phyloP scores from a whole-genome alignment of 805 yeast species.

The Lachancea dasiensis region DNA sequence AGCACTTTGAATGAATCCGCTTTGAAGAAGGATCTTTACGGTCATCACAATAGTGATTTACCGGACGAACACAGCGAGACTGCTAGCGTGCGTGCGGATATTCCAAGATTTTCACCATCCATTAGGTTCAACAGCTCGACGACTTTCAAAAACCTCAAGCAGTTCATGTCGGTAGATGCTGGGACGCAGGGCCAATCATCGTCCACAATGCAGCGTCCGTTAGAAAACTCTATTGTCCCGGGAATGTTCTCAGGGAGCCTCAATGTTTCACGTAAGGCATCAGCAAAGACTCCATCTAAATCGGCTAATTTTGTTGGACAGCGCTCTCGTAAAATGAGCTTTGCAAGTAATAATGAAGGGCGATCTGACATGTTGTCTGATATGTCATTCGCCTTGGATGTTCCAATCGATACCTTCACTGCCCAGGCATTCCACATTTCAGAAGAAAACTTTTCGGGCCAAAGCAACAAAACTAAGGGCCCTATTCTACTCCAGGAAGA shows the following conservation, averaged over 20 bases:
- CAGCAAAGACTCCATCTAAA: conserved; percentile 6
- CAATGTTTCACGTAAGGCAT: conserved; percentile 13
- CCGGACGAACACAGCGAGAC: no score
- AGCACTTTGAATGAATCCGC: no score
- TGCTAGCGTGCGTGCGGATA: no score
- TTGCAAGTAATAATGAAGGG: conserved; percentile 4
- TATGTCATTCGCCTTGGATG: conserved; percentile 28
- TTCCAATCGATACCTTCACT: conserved; percentile 24
- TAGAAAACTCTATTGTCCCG: not conserved
- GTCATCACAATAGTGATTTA: no score
- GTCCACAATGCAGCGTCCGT: conserved; percentile 1
- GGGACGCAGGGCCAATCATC: not conserved
- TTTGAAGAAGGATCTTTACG: no score
- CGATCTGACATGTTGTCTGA: conserved; percentile 22
- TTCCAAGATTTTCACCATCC: conserved; percentile 19
- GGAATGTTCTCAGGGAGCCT: conserved; percentile 6
- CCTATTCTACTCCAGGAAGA: conserved; percentile 4
- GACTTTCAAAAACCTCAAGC: conserved; percentile 27
- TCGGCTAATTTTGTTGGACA: conserved; percentile 10
- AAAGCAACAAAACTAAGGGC: conserved; percentile 4
- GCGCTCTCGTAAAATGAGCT: conserved; percentile 5
- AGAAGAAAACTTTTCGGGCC: conserved; percentile 13
- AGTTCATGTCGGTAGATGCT: conserved; percentile 16
- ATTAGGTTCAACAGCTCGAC: conserved; percentile 20
- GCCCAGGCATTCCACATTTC: conserved; percentile 30